These are phyloP conservation scores for Onygena corvina DNA, from an alignment of 2,329 filamentous ascomycete genomes.

Conservation along the genomic window DNA sequence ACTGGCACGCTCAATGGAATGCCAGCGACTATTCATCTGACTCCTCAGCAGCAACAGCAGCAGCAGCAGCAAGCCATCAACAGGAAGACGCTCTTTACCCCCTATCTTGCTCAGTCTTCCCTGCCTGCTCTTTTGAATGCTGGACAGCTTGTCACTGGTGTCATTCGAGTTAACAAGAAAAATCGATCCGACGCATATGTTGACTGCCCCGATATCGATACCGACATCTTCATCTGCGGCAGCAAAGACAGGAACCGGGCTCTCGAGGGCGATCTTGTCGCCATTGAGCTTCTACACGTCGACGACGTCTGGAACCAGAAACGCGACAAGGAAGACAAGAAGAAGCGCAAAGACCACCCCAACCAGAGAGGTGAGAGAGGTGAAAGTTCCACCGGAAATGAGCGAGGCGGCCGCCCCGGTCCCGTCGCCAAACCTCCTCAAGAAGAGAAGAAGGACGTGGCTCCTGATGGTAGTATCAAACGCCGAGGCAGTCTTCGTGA, in stretches of 20 bases:
- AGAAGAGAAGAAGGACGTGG: slow-evolving; percentile 50
- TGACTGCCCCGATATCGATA: slow-evolving; percentile 84
- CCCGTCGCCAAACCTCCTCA: slow-evolving; percentile 47
- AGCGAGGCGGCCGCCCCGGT: slow-evolving; percentile 47
- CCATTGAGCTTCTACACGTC: slow-evolving; percentile 89
- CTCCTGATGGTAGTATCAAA: slow-evolving; percentile 71
- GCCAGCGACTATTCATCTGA: slow-evolving; percentile 42
- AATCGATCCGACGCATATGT: slow-evolving; percentile 98
- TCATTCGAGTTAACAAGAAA: slow-evolving; percentile 98
- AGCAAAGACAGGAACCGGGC: slow-evolving; percentile 98
- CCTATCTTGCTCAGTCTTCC: slow-evolving; percentile 88
- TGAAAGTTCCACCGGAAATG: slow-evolving; percentile 59
- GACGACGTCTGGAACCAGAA: slow-evolving; percentile 99
- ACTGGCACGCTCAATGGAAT: slow-evolving; percentile 64
- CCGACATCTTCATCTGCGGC: slow-evolving; percentile 98
- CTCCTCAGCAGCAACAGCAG: slow-evolving; percentile 50
- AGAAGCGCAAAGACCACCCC: slow-evolving; percentile 98
- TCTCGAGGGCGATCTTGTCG: slow-evolving; percentile 88
- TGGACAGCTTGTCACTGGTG: slow-evolving; percentile 88
- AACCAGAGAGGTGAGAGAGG: slow-evolving; percentile 66
- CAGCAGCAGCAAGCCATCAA: slow-evolving; percentile 78
- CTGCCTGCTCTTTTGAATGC: slow-evolving; percentile 81
- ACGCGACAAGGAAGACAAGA: slow-evolving; percentile 98
- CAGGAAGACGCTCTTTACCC: slow-evolving; percentile 95
- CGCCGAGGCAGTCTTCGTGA: slow-evolving; percentile 90